A percentile compares a stretch with the other conserved stretches of the same genome.
Conservation (phyloP, 2,329 filamentous ascomycete species). For the Pseudopyricularia javanii region DNA sequence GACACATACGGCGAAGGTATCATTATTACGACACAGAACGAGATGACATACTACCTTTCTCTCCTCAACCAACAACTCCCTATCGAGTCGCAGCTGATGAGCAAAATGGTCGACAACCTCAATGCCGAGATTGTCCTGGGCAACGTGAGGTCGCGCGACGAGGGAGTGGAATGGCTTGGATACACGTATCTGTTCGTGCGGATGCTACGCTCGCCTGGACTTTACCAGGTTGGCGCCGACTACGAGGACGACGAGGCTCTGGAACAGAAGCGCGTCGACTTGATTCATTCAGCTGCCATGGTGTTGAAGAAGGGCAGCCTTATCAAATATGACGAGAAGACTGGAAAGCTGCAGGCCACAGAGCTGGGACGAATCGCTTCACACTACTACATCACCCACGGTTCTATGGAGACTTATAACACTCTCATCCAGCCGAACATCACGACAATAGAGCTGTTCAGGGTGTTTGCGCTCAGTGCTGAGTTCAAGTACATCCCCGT, state of each 20-base stretch:
- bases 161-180: constrained; percentile 97
- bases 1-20: constrained; percentile 98
- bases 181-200: constrained; percentile 97
- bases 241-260: constrained; percentile 86
- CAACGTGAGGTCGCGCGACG: constrained; percentile 81
- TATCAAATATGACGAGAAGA: constrained; percentile 91
- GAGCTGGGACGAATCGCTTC: constrained; percentile 93
- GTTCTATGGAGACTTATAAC: constrained; percentile 95
- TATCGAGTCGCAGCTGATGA: constrained; percentile 92
- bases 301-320: constrained; percentile 80
- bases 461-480: constrained; percentile 87
- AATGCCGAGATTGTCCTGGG: constrained; percentile 95
- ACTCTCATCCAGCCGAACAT: constrained; percentile 88
- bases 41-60: constrained; percentile 96
- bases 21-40: constrained; percentile 89
- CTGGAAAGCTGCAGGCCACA: constrained; percentile 76
- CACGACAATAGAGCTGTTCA: constrained; percentile 89
- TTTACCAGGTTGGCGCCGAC: constrained; percentile 92
- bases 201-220: constrained; percentile 87
- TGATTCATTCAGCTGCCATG: constrained; percentile 85
- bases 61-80: constrained; percentile 94
- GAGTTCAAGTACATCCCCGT: constrained; percentile 99
- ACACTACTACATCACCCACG: constrained; percentile 96
- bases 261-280: constrained; percentile 94
- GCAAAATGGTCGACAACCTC: constrained; percentile 85